phyloP scores from a whole-genome alignment of 2,329 filamentous ascomycete species.

The Beauveria sp. region DNA sequence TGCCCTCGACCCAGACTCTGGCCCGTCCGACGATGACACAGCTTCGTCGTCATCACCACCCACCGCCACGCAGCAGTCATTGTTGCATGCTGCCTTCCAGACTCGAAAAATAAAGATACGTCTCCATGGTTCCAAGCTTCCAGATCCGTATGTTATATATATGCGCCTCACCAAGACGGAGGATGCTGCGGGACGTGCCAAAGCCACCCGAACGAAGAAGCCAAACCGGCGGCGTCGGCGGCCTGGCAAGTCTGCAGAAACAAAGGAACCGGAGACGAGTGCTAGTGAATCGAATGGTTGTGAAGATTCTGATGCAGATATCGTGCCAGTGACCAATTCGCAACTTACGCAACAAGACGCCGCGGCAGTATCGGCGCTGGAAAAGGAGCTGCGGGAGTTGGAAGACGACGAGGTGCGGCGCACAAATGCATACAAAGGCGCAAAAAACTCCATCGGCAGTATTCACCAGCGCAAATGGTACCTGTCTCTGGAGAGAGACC shows the following conservation, averaged over 20 bases:
- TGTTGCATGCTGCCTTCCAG: conserved; percentile 44
- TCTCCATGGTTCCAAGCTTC: conserved; percentile 46
- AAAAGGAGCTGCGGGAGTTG: conserved; percentile 35
- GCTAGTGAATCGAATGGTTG: conserved; percentile 14
- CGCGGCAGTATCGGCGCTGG: conserved; percentile 25
- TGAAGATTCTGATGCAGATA: conserved; percentile 13
- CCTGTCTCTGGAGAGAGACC: conserved; percentile 51
- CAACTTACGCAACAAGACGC: neutral
- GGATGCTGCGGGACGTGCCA: conserved; percentile 26
- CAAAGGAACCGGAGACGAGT: conserved; percentile 19
- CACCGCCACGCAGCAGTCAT: conserved; percentile 32
- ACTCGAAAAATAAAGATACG: conserved; percentile 49
- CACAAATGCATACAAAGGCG: conserved; percentile 60
- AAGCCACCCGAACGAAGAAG: conserved; percentile 6
- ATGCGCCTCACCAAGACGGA: conserved; percentile 44
- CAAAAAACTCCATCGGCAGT: conserved; percentile 57
- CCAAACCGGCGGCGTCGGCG: conserved; percentile 3
- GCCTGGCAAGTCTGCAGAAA: neutral
- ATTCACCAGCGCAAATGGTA: conserved; percentile 63
- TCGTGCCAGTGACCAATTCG: conserved; percentile 14
- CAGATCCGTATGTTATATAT: conserved; percentile 44
- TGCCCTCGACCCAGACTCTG: conserved; percentile 18
- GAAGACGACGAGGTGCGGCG: conserved; percentile 47
- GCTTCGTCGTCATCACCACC: conserved; percentile 14
- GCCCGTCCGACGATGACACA: conserved; percentile 22